Percentiles rank a stretch among this genome's conserved stretches.
These are phyloP conservation scores for Lentinula boryana DNA, from an alignment of 768 basidiomycete species.

Conservation along the genomic window DNA sequence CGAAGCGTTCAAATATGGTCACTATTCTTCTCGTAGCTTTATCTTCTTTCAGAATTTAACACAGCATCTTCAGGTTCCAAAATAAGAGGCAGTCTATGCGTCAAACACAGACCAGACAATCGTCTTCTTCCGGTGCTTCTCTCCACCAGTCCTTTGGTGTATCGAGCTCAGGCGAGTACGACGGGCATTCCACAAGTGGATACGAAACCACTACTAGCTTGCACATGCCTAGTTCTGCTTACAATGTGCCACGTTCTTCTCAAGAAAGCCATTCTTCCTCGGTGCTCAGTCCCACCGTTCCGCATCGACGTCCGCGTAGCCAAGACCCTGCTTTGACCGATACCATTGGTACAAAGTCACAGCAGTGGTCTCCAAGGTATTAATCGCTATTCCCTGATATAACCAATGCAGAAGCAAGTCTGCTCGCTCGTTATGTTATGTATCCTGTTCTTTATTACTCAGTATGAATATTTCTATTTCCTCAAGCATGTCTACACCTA, in stretches of 20 bases:
- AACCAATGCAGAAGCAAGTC: not conserved
- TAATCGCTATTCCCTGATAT: constrained; percentile 4
- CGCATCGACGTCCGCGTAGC: constrained; percentile 39
- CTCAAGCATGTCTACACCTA: not conserved
- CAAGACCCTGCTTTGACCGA: constrained; percentile 35
- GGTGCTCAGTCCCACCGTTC: constrained; percentile 20
- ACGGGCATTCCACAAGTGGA: constrained; percentile 18
- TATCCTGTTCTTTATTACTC: constrained; percentile 1
- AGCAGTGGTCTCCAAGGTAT: constrained; percentile 32
- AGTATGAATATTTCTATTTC: not conserved
- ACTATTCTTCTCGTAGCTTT: constrained; percentile 16
- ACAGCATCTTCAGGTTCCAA: constrained; percentile 60
- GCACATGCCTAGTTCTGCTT: constrained; percentile 26
- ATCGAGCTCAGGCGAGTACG: constrained; percentile 31
- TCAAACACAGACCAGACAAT: constrained; percentile 72
- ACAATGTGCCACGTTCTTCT: constrained; percentile 28
- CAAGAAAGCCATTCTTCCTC: constrained; percentile 32
- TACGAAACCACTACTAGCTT: constrained; percentile 26
- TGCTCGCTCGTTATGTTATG: not conserved
- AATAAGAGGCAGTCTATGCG: constrained; percentile 82
- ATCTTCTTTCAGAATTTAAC: constrained; percentile 13
- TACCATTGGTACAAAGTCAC: constrained; percentile 25
- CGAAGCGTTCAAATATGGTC: constrained; percentile 87
- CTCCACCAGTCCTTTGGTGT: constrained; percentile 47
- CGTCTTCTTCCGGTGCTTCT: constrained; percentile 35